These are phyloP conservation scores for Solanum neorickii DNA, from an alignment of 257 asterid species.

Conservation along the genomic window DNA sequence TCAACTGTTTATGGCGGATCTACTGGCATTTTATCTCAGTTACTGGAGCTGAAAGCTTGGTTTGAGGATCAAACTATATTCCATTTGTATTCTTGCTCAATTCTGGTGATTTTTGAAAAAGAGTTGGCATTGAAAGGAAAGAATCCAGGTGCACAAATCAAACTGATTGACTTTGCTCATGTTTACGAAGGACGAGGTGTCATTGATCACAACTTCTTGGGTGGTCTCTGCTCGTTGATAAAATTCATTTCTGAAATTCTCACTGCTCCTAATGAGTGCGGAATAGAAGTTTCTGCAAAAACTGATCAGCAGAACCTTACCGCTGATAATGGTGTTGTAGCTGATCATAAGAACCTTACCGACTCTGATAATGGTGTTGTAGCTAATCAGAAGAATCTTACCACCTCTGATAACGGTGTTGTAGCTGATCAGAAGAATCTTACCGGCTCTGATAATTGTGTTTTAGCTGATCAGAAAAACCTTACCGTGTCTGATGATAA, in stretches of 20 bases:
- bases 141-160: slow-evolving; percentile 50
- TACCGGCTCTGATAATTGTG: not conserved
- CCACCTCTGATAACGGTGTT: not conserved
- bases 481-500: not conserved
- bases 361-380: not conserved
- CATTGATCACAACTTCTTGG: slow-evolving; percentile 79
- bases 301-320: slow-evolving; percentile 18
- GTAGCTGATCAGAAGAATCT: not conserved
- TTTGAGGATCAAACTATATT: slow-evolving; percentile 75
- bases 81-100: slow-evolving; percentile 67
- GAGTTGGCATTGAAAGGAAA: slow-evolving; percentile 35
- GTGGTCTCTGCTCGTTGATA: slow-evolving; percentile 81
- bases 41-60: slow-evolving; percentile 81
- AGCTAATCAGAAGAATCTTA: not conserved
- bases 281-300: slow-evolving; percentile 10
- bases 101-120: slow-evolving; percentile 65
- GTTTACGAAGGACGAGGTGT: slow-evolving; percentile 58
- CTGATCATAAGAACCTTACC: too few relatives aligned
- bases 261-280: slow-evolving; percentile 29
- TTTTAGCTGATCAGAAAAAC: not conserved
- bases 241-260: slow-evolving; percentile 69
- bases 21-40: slow-evolving; percentile 59
- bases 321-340: too few relatives aligned
- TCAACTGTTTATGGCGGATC: slow-evolving; percentile 76
- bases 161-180: slow-evolving; percentile 81